Conservation (phyloP, 345 rosid species). For the Eucalyptus guilfoylei region DNA sequence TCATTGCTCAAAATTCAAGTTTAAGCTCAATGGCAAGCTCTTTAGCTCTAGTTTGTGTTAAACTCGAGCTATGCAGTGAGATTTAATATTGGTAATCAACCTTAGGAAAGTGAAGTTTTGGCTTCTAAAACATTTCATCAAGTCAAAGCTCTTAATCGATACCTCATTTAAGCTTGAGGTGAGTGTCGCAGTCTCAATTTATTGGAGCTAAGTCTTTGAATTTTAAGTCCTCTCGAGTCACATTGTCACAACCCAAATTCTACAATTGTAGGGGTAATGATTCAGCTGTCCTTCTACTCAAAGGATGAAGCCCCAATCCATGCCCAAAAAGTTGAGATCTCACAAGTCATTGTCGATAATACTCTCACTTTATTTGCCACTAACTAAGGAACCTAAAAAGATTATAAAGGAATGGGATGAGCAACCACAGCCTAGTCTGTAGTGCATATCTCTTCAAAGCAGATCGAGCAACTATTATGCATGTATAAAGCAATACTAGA, state of each 20-base stretch:
- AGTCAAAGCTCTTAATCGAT: neutral
- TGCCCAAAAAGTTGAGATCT: too few species aligned
- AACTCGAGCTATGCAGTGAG: neutral
- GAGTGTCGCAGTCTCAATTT: neutral
- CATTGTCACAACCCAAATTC: neutral
- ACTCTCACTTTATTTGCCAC: too few species aligned
- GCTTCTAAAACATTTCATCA: neutral
- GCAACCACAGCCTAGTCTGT: rapidly evolving
- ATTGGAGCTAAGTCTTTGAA: neutral
- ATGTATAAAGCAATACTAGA: too few species aligned
- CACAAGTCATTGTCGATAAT: rapidly evolving
- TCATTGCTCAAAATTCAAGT: neutral
- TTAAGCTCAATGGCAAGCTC: neutral
- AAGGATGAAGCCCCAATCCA: too few species aligned
- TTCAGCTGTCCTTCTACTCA: rapidly evolving
- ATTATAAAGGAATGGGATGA: too few species aligned
- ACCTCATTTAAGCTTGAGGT: neutral
- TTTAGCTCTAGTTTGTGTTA: neutral
- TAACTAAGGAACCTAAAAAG: too few species aligned
- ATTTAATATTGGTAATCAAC: neutral
- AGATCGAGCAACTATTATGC: too few species aligned
- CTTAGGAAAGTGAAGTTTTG: neutral
- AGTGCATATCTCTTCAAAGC: too few species aligned
- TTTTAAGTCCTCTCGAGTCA: neutral
- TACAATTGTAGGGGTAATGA: too few species aligned